Base-by-base conservation (phyloP, 192 early-diverging fungal genomes). In the Backusella macrospora region DNA sequence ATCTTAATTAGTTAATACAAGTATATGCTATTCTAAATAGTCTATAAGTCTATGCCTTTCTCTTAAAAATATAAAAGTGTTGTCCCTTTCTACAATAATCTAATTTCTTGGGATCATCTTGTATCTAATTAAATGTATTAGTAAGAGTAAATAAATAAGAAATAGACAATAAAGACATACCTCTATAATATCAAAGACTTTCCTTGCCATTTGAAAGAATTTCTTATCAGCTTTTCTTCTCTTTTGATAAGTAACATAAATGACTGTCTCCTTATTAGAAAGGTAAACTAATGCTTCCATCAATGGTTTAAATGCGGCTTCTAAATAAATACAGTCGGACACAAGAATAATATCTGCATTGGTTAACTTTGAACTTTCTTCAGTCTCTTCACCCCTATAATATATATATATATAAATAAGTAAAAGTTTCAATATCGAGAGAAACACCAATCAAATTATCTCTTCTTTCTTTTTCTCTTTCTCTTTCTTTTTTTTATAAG, bases 151-250 rank as follows among this genome's bases (percentile, higher is more conserved):
- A 12, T n/a, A 37, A 18, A 74, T 64, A 23, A 64, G 3, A 18
- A 0, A 64, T 4, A 10, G 10, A 29, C 26, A 40, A 55, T 4
- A 23, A 42, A 46, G 0, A 52, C 14, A 13, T 44, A 82, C 82
- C 70, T 86, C 85, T 16, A 47, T 69, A 16, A 86, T 70, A 39
- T 71, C 73, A 71, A 86, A 86, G 7, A 80, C 44, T 44, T 84
- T 86, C 62, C 69, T 78, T 38, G 81, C 72, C 73, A 85, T 72
- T 12, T 63, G 63, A 59, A 86, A 86, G 72, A 86, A 86, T 40
- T 82, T 71, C 64, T 86, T 86, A 44, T 86, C 85, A 14, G 85
- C 85, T 63, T 86, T 86, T 73, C 85, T 75, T 66, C 85, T 39
- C 70, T 80, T 79, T 29, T 79, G 78, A 18, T 78, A 82, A 6